These are phyloP conservation scores for Glebionis coronaria DNA, from an alignment of 129 eudicot species.

Conservation along the genomic window DNA sequence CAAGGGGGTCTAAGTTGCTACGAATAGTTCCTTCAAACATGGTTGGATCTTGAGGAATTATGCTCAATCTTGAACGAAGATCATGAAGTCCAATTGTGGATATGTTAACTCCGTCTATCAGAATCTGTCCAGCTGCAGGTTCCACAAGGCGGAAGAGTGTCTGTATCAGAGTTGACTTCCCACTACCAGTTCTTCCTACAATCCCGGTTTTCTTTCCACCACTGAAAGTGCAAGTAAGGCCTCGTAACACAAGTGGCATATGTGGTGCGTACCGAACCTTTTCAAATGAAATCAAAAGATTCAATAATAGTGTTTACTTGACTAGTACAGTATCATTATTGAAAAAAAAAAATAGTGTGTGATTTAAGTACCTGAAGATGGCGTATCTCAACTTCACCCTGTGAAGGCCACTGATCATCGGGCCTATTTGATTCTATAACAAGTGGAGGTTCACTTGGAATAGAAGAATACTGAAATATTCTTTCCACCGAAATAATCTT, in stretches of 20 bases:
- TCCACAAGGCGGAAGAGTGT: slow-evolving; percentile 93
- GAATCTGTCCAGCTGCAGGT: slow-evolving; percentile 61
- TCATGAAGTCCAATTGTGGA: slow-evolving; percentile 81
- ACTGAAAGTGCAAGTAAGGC: slow-evolving; percentile 77
- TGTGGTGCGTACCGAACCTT: slow-evolving; percentile 95
- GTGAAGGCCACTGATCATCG: slow-evolving; percentile 28
- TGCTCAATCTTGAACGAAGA: slow-evolving; percentile 77
- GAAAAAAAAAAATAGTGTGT: neutral
- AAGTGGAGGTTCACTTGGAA: slow-evolving; percentile 33
- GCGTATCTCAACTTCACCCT: slow-evolving; percentile 31
- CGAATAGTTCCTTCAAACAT: slow-evolving; percentile 96
- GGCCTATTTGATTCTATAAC: slow-evolving; percentile 33
- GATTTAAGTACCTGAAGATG: slow-evolving; percentile 38
- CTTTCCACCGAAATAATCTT: slow-evolving; percentile 50
- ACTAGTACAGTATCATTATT: neutral
- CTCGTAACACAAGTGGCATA: slow-evolving; percentile 90
- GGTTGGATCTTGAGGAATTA: slow-evolving; percentile 97
- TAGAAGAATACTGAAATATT: slow-evolving; percentile 33
- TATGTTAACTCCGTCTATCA: slow-evolving; percentile 71
- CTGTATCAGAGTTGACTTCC: slow-evolving; percentile 88
- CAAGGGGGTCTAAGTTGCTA: slow-evolving; percentile 89
- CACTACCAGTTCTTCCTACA: slow-evolving; percentile 94
- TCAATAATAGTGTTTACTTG: neutral
- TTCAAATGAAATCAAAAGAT: neutral
- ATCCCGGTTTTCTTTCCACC: slow-evolving; percentile 88